Conservation (phyloP, 129 eudicot species). For the Helianthus annuus region DNA sequence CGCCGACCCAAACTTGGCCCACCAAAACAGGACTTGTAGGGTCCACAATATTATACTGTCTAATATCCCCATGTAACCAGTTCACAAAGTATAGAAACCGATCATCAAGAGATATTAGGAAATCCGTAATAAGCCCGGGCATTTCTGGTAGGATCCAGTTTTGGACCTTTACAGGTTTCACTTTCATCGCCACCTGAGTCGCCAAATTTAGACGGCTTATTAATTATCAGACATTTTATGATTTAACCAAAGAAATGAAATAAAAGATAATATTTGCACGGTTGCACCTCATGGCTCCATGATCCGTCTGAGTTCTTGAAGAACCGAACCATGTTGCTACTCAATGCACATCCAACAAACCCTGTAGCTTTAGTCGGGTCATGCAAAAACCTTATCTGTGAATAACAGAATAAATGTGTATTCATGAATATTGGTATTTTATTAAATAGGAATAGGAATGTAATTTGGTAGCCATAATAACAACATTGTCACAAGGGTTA, state of each 20-base stretch:
- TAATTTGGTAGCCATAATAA: background rate
- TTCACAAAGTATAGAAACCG: too few species aligned
- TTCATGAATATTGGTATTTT: conserved; percentile 6
- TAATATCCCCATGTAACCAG: too few species aligned
- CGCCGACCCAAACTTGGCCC: too few species aligned
- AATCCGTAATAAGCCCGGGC: conserved; percentile 37
- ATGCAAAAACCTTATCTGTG: conserved; percentile 89
- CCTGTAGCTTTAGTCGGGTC: conserved; percentile 91
- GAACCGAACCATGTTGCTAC: conserved; percentile 93
- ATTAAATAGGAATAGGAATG: background rate
- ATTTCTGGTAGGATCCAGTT: conserved; percentile 96
- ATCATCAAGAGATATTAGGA: too few species aligned
- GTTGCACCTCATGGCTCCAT: conserved; percentile 83
- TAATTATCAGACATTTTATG: background rate
- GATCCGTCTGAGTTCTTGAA: conserved; percentile 75
- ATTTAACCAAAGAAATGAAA: background rate
- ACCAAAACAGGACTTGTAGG: too few species aligned
- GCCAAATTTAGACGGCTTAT: background rate
- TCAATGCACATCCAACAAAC: conserved; percentile 86
- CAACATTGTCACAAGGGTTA: background rate
- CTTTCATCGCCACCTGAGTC: conserved; percentile 54
- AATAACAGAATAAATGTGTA: conserved; percentile 1
- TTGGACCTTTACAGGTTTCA: conserved; percentile 82
- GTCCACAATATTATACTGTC: too few species aligned
- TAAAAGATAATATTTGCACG: conserved; percentile 20